phyloP scores from a whole-genome alignment of 495 filamentous ascomycete genomes.

The Podospora fimiseda region DNA sequence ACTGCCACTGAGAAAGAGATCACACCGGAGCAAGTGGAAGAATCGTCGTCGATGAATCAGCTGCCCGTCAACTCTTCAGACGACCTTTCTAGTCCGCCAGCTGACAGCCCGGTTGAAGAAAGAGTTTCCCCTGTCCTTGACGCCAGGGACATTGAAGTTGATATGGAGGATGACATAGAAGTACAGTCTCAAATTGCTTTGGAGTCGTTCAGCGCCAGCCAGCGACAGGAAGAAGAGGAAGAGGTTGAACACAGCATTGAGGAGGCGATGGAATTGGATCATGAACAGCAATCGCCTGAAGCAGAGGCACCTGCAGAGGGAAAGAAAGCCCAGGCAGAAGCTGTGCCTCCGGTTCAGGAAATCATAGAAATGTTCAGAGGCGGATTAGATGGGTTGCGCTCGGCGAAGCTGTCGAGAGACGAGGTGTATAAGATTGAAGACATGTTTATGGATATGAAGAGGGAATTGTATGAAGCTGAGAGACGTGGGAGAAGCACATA shows the following conservation, averaged over 20 bases:
- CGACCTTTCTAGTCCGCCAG: conserved; percentile 1
- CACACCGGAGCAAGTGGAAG: neutral
- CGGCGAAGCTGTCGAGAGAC: conserved; percentile 42
- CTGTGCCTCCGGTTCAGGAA: conserved; percentile 14
- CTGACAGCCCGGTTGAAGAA: no score
- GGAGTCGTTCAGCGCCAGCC: conserved; percentile 18
- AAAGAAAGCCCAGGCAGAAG: neutral
- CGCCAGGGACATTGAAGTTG: conserved; percentile 12
- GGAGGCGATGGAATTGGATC: conserved; percentile 2
- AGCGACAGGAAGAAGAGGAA: conserved; percentile 1
- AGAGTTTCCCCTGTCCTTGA: neutral
- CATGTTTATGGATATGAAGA: conserved; percentile 60
- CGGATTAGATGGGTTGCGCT: conserved; percentile 47
- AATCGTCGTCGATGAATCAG: neutral
- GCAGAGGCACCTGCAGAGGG: neutral
- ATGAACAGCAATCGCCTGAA: neutral
- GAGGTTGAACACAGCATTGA: neutral
- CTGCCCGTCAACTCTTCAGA: conserved; percentile 5
- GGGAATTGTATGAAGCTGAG: conserved; percentile 56
- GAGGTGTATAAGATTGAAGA: conserved; percentile 58
- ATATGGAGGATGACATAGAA: conserved; percentile 13
- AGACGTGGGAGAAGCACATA: conserved; percentile 33
- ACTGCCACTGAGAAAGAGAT: neutral
- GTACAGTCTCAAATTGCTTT: conserved; percentile 26
- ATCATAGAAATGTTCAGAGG: conserved; percentile 47